Percentiles rank a stretch among this genome's conserved stretches.
Conservation (phyloP, 345 rosid species). For the Mercurialis annua region DNA sequence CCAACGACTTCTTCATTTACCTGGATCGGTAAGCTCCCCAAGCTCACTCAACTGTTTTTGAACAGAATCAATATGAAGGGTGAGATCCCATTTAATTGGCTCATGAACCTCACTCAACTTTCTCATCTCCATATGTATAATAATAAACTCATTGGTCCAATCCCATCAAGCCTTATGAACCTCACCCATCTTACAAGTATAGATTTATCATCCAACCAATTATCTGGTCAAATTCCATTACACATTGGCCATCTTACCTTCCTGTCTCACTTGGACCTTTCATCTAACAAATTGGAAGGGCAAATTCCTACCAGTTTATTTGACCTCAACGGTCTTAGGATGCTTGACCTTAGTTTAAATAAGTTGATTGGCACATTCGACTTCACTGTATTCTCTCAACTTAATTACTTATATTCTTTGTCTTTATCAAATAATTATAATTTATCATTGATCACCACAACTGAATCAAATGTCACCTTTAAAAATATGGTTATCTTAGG, state of each 20-base stretch:
- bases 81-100: slow-evolving; percentile 7
- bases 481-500: rapidly evolving
- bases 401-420: background rate
- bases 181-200: background rate
- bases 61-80: background rate
- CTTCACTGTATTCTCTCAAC: background rate
- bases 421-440: slow-evolving; percentile 15
- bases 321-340: background rate
- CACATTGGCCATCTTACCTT: background rate
- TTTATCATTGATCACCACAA: background rate
- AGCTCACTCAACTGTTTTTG: background rate
- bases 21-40: background rate
- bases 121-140: background rate
- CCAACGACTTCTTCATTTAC: background rate
- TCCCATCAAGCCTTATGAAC: slow-evolving; percentile 1
- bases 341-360: background rate
- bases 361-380: slow-evolving; percentile 11
- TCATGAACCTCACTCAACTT: slow-evolving; percentile 17
- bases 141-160: slow-evolving; percentile 9
- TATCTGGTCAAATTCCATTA: background rate
- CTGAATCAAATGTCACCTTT: background rate
- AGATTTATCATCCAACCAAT: background rate
- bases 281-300: background rate
- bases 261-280: background rate
- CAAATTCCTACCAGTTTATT: background rate